Conservation (phyloP, 2,329 filamentous ascomycete species). For the Ophiostoma australiae region DNA sequence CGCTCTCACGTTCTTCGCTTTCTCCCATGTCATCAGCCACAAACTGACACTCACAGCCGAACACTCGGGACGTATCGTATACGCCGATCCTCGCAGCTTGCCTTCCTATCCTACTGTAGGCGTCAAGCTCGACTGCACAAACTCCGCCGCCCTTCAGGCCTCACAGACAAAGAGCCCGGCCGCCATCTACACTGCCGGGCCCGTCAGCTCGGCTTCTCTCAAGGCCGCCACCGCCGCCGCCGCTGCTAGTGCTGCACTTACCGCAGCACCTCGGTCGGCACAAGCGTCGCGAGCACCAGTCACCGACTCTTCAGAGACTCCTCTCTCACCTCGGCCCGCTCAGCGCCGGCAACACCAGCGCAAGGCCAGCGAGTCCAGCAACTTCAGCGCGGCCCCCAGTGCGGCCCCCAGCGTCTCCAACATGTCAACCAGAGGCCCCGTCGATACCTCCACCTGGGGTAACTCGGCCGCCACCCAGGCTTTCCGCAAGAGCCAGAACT, state of each 20-base stretch:
- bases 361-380: conserved; percentile 22
- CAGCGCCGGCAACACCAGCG: conserved; percentile 43
- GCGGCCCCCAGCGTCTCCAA: conserved; percentile 37
- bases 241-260: conserved; percentile 23
- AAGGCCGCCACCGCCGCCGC: conserved; percentile 26
- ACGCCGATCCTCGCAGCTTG: conserved; percentile 66
- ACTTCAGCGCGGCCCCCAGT: background rate
- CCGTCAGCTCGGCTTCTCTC: conserved; percentile 23
- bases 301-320: background rate
- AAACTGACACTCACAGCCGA: conserved; percentile 7
- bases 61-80: conserved; percentile 51
- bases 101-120: conserved; percentile 69
- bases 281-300: background rate
- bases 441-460: conserved; percentile 43
- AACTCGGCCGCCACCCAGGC: conserved; percentile 62
- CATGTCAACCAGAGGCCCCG: conserved; percentile 52
- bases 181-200: conserved; percentile 10
- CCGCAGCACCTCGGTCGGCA: background rate
- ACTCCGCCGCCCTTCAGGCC: conserved; percentile 18
- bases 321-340: conserved; percentile 3
- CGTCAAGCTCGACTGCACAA: conserved; percentile 42
- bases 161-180: conserved; percentile 20
- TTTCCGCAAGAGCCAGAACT: conserved; percentile 34
- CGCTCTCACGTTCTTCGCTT: background rate
- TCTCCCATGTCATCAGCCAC: background rate